phyloP scores from a whole-genome alignment of 1,139 yeast species.

The Candida sanyaensis region DNA sequence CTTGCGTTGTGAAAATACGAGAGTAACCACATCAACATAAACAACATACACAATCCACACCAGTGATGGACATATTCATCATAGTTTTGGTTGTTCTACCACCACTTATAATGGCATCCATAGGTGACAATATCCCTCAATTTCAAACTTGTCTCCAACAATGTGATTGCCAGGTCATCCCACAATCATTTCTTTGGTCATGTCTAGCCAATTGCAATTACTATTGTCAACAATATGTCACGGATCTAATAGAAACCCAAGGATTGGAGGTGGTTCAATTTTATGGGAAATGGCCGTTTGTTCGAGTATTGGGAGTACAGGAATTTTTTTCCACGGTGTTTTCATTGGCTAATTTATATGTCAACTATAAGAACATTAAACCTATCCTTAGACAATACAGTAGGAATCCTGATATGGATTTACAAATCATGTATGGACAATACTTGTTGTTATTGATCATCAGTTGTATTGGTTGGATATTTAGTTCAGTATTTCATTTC shows the following conservation, averaged over 20 bases:
- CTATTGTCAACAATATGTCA: slow-evolving; percentile 42
- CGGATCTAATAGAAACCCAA: slow-evolving; percentile 21
- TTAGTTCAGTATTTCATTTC: slow-evolving; percentile 42
- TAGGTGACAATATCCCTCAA: slow-evolving; percentile 33
- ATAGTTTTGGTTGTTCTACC: neutral
- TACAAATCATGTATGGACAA: slow-evolving; percentile 32
- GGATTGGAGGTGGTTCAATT: slow-evolving; percentile 39
- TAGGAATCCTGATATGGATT: slow-evolving; percentile 17
- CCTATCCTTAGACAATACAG: slow-evolving; percentile 27
- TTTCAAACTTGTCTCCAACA: slow-evolving; percentile 24
- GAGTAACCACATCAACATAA: too few species aligned
- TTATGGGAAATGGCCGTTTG: slow-evolving; percentile 51
- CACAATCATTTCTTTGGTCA: slow-evolving; percentile 28
- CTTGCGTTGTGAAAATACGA: too few species aligned
- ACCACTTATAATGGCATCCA: slow-evolving; percentile 15
- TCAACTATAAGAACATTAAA: slow-evolving; percentile 32
- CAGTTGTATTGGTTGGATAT: slow-evolving; percentile 41
- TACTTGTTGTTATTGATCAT: slow-evolving; percentile 30
- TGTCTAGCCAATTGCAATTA: slow-evolving; percentile 44
- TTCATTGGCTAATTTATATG: slow-evolving; percentile 40
- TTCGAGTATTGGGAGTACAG: slow-evolving; percentile 38
- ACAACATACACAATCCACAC: too few species aligned
- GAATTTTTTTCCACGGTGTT: slow-evolving; percentile 40
- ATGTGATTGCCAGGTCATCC: slow-evolving; percentile 15
- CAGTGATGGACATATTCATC: too few species aligned